Conservation (phyloP, 2,329 filamentous ascomycete species). For the Botrytis galanthina region DNA sequence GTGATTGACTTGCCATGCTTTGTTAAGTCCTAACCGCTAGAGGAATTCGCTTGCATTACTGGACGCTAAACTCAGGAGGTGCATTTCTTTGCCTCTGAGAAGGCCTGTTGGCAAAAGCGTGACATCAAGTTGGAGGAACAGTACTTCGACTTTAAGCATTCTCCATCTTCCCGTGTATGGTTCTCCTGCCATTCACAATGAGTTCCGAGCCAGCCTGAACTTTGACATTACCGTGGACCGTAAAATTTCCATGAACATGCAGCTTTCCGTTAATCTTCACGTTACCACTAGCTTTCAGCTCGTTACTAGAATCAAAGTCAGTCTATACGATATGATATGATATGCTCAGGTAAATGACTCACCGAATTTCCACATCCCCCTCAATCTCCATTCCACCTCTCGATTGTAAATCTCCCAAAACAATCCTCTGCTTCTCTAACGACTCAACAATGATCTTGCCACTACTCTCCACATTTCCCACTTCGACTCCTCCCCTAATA, state of each 20-base stretch:
- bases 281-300: conserved; percentile 21
- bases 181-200: conserved; percentile 31
- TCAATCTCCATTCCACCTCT: conserved; percentile 10
- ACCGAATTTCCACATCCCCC: conserved; percentile 24
- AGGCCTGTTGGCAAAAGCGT: background rate
- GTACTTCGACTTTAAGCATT: background rate
- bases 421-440: conserved; percentile 10
- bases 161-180: conserved; percentile 30
- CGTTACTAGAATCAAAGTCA: conserved; percentile 17
- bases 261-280: conserved; percentile 28
- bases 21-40: background rate
- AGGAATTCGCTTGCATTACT: background rate
- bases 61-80: background rate
- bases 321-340: background rate
- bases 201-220: conserved; percentile 25
- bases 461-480: conserved; percentile 25
- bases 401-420: conserved; percentile 24
- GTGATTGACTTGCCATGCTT: background rate
- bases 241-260: conserved; percentile 30
- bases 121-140: background rate
- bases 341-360: conserved; percentile 5
- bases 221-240: conserved; percentile 26
- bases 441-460: conserved; percentile 24
- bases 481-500: conserved; percentile 3
- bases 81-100: background rate